phyloP scores from a whole-genome alignment of 805 yeast species.

The Pichia nakasei region DNA sequence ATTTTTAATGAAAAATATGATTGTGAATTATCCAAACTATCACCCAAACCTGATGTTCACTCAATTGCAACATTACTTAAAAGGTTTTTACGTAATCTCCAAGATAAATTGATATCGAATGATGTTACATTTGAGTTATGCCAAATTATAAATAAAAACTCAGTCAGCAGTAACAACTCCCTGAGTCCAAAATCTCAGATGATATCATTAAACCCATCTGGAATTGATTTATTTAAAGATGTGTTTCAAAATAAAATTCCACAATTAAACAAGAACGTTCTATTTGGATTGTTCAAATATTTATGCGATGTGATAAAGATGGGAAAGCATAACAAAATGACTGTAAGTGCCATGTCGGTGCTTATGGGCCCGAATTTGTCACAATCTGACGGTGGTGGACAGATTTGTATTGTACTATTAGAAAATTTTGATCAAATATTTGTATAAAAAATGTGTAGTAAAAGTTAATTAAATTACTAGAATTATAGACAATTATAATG shows the following conservation, averaged over 20 bases:
- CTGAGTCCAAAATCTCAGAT: slow-evolving; percentile 1
- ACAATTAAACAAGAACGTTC: slow-evolving; percentile 44
- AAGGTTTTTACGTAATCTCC: slow-evolving; percentile 70
- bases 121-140: slow-evolving; percentile 26
- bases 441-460: background rate
- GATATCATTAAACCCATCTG: background rate
- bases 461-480: background rate
- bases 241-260: slow-evolving; percentile 39
- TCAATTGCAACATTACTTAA: slow-evolving; percentile 83
- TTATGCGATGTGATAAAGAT: slow-evolving; percentile 56
- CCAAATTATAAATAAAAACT: slow-evolving; percentile 24
- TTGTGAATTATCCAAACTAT: slow-evolving; percentile 47
- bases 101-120: slow-evolving; percentile 59
- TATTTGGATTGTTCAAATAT: slow-evolving; percentile 59
- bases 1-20: slow-evolving; percentile 62
- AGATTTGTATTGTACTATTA: slow-evolving; percentile 22
- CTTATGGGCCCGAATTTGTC: slow-evolving; percentile 30
- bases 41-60: slow-evolving; percentile 59
- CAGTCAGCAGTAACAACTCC: slow-evolving; percentile 15
- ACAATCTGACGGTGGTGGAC: slow-evolving; percentile 27
- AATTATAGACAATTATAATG: background rate
- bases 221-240: slow-evolving; percentile 16
- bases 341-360: slow-evolving; percentile 50
- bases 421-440: slow-evolving; percentile 23
- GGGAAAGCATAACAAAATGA: slow-evolving; percentile 70